Evolutionary conservation across 352 stramenopile genomes (phyloP), one percentile per base, ranked within the genome.

Genomic region (Phytophthora sp.): DNA sequence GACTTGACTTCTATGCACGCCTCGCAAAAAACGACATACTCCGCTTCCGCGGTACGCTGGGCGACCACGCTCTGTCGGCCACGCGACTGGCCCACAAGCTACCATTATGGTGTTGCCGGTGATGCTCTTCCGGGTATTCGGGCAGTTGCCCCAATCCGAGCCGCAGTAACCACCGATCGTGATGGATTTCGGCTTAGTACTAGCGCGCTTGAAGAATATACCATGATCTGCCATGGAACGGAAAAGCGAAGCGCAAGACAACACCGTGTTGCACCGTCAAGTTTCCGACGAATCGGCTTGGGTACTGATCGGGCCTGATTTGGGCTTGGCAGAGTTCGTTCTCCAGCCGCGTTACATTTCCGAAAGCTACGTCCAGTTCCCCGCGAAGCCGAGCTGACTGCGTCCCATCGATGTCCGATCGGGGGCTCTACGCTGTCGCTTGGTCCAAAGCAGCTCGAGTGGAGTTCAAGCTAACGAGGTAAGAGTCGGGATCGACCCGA

Each of bases 201-300:
- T n/a, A n/a, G n/a, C n/a, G n/a, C n/a, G n/a, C n/a, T 56, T 44
- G 47, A 56, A 56, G 30, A 27, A 44, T 5, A 56, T 45, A 11
- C 49, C 49, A 7, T 56, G 49, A 21, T 45, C 13, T 9, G n/a
- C 0, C 1, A 26, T 59, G 0, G 13, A 13, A 29, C 42, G 4
- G 33, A 13, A 21, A 29, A 26, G 18, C 20, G 18, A 1, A 46
- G 39, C 8, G 27, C 8, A 46, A 9, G 1, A 20, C 39, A 15
- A 18, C 39, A 4, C 39, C 39, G 7, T 46, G 39, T 3, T 46
- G 39, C 20, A 29, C 39, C 8, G 39, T 46, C 16, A 12, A 20
- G 16, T 46, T 46, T 2, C 18, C 20, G 3, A 46, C 39, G 9
- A 46, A 46, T 16, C 18, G 16, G n/a, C 36, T 44, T 11, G 20